These are phyloP conservation scores for Coprinellus aureogranulatus DNA, from an alignment of 768 basidiomycete genomes.

Conservation along the genomic window DNA sequence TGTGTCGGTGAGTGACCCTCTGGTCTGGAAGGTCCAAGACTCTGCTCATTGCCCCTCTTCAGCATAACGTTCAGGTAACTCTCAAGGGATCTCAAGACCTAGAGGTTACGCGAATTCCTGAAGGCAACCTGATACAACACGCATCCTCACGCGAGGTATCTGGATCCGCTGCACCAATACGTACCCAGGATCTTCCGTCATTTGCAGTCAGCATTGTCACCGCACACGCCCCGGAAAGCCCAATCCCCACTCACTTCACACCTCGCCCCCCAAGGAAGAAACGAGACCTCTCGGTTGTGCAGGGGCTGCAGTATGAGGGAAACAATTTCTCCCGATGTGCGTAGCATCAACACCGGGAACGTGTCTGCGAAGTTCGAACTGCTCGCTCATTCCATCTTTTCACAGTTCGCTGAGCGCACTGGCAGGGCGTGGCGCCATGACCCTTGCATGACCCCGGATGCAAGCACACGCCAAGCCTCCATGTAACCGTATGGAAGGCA, in stretches of 20 bases:
- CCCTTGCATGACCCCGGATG: too few relatives aligned
- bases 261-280: not conserved
- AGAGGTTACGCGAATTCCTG: not conserved
- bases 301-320: not conserved
- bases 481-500: too few relatives aligned
- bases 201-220: not conserved
- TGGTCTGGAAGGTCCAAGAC: not conserved
- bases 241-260: not conserved
- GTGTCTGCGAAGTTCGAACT: too few relatives aligned
- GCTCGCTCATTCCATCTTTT: too few relatives aligned
- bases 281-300: not conserved
- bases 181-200: not conserved
- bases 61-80: not conserved
- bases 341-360: conserved; percentile 37
- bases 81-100: not conserved
- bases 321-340: not conserved
- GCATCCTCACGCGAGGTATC: not conserved
- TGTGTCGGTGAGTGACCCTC: conserved; percentile 1
- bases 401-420: too few relatives aligned
- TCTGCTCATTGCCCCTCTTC: not conserved
- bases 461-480: too few relatives aligned
- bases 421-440: too few relatives aligned
- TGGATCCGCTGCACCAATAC: not conserved
- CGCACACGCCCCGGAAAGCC: not conserved
- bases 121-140: too few relatives aligned